These are phyloP conservation scores for Amylostereum areolatum DNA, from an alignment of 1,284 basidiomycete genomes.

Conservation along the genomic window DNA sequence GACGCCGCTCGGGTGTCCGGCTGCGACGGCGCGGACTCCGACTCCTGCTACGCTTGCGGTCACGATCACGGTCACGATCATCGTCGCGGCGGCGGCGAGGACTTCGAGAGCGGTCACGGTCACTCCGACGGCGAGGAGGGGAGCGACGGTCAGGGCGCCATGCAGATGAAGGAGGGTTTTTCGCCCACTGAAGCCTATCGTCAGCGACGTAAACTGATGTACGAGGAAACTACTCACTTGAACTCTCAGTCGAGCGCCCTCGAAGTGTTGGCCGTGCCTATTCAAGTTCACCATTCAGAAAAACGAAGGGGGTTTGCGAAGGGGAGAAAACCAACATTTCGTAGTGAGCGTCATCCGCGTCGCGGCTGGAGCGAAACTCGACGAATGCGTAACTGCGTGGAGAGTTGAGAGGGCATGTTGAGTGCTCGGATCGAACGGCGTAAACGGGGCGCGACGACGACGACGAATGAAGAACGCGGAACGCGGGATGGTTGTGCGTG, in stretches of 20 bases:
- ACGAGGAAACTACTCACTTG: constrained; percentile 43
- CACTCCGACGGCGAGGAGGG: constrained; percentile 42
- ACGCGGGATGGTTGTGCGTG: constrained; percentile 18
- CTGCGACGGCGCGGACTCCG: constrained; percentile 31
- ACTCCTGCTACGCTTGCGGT: constrained; percentile 29
- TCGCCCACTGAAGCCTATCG: constrained; percentile 65
- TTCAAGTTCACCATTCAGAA: constrained; percentile 4
- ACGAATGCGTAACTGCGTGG: constrained; percentile 84
- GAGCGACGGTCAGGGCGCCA: constrained; percentile 76
- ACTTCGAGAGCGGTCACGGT: constrained; percentile 33
- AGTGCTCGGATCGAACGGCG: constrained; percentile 42
- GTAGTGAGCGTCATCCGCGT: constrained; percentile 87
- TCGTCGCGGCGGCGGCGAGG: constrained; percentile 26
- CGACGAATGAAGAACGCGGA: constrained; percentile 16
- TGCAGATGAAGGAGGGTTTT: constrained; percentile 81
- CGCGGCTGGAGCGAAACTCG: constrained; percentile 78
- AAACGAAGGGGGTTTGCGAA: background rate
- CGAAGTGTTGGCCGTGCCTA: constrained; percentile 82
- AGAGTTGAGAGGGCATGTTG: constrained; percentile 48
- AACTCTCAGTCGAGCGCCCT: constrained; percentile 77
- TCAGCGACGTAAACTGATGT: background rate
- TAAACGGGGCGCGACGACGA: constrained; percentile 17
- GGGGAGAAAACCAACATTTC: constrained; percentile 63
- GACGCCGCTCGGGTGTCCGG: constrained; percentile 29
- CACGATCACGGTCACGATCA: constrained; percentile 27